Percentiles rank a stretch among this genome's conserved stretches.
Conservation (phyloP, 306 rosid genomes). For the Aeschynomene evenia region DNA sequence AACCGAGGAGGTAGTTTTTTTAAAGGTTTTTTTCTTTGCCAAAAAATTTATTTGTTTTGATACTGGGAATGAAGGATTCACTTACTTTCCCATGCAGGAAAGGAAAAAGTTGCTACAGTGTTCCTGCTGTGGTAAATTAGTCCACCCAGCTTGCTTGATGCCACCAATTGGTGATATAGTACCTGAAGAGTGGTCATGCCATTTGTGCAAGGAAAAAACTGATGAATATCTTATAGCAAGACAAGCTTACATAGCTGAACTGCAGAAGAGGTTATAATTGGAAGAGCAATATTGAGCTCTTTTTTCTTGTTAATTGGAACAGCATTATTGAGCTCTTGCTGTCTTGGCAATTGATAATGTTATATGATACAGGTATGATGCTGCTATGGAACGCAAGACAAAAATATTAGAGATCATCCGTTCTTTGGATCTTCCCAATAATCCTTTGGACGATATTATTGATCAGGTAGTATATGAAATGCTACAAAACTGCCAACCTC, state of each 20-base stretch:
- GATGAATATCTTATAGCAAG: slow-evolving; percentile 84
- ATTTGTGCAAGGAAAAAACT: slow-evolving; percentile 86
- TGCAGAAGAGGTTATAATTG: slow-evolving; percentile 65
- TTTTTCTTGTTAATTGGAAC: slow-evolving; percentile 17
- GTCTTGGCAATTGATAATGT: slow-evolving; percentile 13
- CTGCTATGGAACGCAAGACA: slow-evolving; percentile 76
- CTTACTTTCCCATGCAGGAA: slow-evolving; percentile 56
- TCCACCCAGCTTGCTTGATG: slow-evolving; percentile 77
- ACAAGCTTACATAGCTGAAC: slow-evolving; percentile 65
- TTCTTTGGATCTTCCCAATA: slow-evolving; percentile 88
- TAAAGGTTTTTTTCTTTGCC: not conserved
- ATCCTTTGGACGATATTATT: slow-evolving; percentile 93
- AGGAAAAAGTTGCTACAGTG: slow-evolving; percentile 82
- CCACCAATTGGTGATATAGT: slow-evolving; percentile 80
- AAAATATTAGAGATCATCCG: slow-evolving; percentile 74
- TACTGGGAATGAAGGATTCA: slow-evolving; percentile 30
- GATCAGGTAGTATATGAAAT: slow-evolving; percentile 66
- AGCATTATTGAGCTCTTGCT: slow-evolving; percentile 21
- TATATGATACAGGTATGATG: slow-evolving; percentile 67
- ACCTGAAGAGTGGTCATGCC: slow-evolving; percentile 87
- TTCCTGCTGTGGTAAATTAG: slow-evolving; percentile 85
- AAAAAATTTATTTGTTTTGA: slow-evolving; percentile 24
- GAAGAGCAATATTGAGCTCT: slow-evolving; percentile 14
- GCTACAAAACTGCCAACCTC: not conserved
- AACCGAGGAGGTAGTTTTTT: slow-evolving; percentile 64